Percentiles rank a stretch among this genome's conserved stretches.
These are phyloP conservation scores for Neophaeococcomyces mojaviensis DNA, from an alignment of 2,329 filamentous ascomycete species.

Conservation along the genomic window DNA sequence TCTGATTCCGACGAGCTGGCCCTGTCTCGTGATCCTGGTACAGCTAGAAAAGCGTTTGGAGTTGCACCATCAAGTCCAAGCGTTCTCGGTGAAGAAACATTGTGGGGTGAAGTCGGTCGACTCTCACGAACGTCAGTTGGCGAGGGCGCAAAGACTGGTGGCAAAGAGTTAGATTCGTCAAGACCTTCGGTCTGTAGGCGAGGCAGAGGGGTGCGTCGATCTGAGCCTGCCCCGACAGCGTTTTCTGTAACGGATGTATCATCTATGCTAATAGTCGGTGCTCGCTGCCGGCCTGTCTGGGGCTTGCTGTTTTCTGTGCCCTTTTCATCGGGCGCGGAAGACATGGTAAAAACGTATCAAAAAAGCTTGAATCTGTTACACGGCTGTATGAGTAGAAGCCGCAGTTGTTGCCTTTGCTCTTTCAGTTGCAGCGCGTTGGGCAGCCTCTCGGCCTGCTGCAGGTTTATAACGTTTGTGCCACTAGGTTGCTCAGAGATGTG, in stretches of 20 bases:
- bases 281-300: conserved; percentile 24
- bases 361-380: neutral
- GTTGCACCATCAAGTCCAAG: conserved; percentile 42
- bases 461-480: neutral
- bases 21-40: conserved; percentile 56
- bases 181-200: conserved; percentile 33
- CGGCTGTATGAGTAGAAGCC: neutral
- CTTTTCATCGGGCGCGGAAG: conserved; percentile 1
- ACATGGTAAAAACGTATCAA: conserved; percentile 1
- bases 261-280: conserved; percentile 51
- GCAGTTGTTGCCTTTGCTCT: conserved; percentile 1
- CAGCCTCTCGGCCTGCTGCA: neutral
- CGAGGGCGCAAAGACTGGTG: conserved; percentile 30
- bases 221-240: conserved; percentile 19
- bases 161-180: conserved; percentile 27
- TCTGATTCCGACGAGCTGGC: conserved; percentile 56
- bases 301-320: neutral
- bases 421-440: neutral
- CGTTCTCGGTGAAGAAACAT: conserved; percentile 54
- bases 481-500: neutral
- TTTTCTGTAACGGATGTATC: conserved; percentile 39
- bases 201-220: conserved; percentile 29
- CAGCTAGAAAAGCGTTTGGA: conserved; percentile 51
- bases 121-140: conserved; percentile 50
- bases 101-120: conserved; percentile 59